Percentiles rank a stretch among this genome's conserved stretches.
Conservation (phyloP, 2,329 filamentous ascomycete species). For the Aschersonia sp. region DNA sequence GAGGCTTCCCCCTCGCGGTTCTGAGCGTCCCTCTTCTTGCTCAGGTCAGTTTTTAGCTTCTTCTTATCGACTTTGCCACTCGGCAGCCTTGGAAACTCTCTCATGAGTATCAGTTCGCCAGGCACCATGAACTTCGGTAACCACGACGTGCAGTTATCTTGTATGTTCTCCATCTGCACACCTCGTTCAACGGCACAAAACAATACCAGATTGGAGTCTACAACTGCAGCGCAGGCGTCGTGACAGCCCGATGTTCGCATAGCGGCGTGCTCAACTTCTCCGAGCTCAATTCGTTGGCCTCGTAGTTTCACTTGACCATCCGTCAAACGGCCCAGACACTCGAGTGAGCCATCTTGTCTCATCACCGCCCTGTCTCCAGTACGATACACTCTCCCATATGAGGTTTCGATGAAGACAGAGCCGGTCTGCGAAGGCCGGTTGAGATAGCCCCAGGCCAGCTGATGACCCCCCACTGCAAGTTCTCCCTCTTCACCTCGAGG, state of each 20-base stretch:
- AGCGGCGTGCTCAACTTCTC: conserved; percentile 61
- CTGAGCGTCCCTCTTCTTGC: conserved; percentile 6
- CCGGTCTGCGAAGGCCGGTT: conserved; percentile 66
- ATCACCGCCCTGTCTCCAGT: conserved; percentile 75
- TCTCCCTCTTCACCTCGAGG: conserved; percentile 60
- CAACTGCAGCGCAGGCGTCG: conserved; percentile 50
- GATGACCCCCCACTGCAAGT: conserved; percentile 65
- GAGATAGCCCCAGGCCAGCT: conserved; percentile 69
- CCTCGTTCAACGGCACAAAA: conserved; percentile 48
- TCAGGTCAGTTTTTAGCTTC: conserved; percentile 38
- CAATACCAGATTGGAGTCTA: conserved; percentile 54
- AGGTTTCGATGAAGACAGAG: conserved; percentile 53
- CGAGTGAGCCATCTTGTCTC: conserved; percentile 52
- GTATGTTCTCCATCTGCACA: conserved; percentile 26
- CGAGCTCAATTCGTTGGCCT: conserved; percentile 70
- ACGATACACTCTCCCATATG: conserved; percentile 60
- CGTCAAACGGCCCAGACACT: conserved; percentile 68
- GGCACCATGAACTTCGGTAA: conserved; percentile 77
- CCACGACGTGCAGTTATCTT: conserved; percentile 54
- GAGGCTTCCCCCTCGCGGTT: background rate
- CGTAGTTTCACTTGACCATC: conserved; percentile 77
- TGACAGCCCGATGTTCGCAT: conserved; percentile 48
- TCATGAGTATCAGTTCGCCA: conserved; percentile 49
- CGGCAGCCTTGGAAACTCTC: conserved; percentile 56
- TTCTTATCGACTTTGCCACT: conserved; percentile 76